Base-by-base conservation (phyloP, 2,329 filamentous ascomycete genomes). In the Cordyceps farinosa region DNA sequence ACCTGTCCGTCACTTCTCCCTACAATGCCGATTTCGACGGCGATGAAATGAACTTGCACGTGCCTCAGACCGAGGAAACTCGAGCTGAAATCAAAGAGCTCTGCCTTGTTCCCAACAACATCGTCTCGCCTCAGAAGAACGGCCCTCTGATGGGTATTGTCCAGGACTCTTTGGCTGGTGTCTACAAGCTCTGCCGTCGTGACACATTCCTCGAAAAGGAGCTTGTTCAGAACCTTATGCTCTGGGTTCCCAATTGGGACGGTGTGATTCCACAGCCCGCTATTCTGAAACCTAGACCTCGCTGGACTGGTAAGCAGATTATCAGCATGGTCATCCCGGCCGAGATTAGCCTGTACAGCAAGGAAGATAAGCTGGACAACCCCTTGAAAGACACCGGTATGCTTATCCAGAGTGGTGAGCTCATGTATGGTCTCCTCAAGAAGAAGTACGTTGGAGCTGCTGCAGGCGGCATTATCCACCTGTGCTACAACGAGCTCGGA, bases 1-100 rank as follows among this genome's bases (percentile, higher is more conserved):
- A 99, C 73, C 78, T 99, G 69, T 99, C 95, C 0, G 95, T 99
- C 72, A 99, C 96, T 0, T 96, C 93, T 34, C 95, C 95, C 0
- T 99, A 99, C 83, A 99, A 99, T 80, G 95, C 95, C 70, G 95
- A 99, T 90, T 99, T 99, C 79, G 95, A 99, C 73, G 95, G 95
- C 79, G 95, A 99, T 76, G 95, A 99, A 78, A 99, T 99, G 95
- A 99, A 99, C 75, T 87, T 99, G 79, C 95, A 99, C 84, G 96
- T 99, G 59, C 96, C 95, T 4, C 95, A 99, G 73, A 95, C 91
- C 44, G 93, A 99, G 73, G 96, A 99, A 77, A 96, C 96, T 40
- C 90, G 95, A 65, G 92, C 96, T 52, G 95, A 99, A 77, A 87
- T 99, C 69, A 91, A 88, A 76, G 90, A 98, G 74, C 85, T 99